Evolutionary conservation across 106 monocot species (phyloP).

Genomic region (Allium fistulosum): DNA sequence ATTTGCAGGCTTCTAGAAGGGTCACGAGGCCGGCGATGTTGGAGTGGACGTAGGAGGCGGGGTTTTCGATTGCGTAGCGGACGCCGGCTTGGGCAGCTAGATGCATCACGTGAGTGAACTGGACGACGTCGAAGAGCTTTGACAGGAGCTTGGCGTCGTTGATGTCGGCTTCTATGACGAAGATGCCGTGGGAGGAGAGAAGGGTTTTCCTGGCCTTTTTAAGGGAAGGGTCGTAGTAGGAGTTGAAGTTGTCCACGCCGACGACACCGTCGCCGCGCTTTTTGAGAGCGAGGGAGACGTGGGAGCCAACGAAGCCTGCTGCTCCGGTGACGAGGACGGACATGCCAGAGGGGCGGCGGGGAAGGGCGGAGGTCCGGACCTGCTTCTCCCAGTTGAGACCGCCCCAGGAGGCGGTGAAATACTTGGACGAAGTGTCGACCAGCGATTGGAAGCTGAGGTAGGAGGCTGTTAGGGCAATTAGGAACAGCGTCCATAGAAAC

Average conservation of each 20-base stretch:
- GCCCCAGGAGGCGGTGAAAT: conserved; percentile 30
- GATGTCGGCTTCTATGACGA: conserved; percentile 36
- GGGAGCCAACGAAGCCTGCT: conserved; percentile 32
- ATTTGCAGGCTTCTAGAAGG: conserved; percentile 34
- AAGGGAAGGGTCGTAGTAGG: conserved; percentile 33
- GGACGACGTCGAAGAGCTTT: conserved; percentile 32
- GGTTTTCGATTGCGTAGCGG: conserved; percentile 49
- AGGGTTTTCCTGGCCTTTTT: conserved; percentile 26
- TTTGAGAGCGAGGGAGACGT: conserved; percentile 28
- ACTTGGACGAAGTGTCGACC: conserved; percentile 20
- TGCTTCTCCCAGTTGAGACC: conserved; percentile 35
- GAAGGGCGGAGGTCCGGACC: conserved; percentile 14
- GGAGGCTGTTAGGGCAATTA: conserved; percentile 26
- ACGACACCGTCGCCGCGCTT: conserved; percentile 32
- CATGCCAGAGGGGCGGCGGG: conserved; percentile 18
- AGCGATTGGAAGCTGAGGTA: conserved; percentile 30
- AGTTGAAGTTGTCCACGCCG: conserved; percentile 29
- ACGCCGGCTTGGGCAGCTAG: conserved; percentile 53
- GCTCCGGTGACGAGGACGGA: conserved; percentile 44
- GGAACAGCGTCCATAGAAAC: conserved; percentile 33
- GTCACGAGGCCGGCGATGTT: conserved; percentile 47
- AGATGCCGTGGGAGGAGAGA: conserved; percentile 22
- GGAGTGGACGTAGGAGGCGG: conserved; percentile 40
- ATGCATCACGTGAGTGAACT: conserved; percentile 45
- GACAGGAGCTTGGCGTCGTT: conserved; percentile 28